Evolutionary conservation across 768 basidiomycete species (phyloP), one percentile per base, ranked within the genome.

Genomic region (Coprinopsis strossmayeri): DNA sequence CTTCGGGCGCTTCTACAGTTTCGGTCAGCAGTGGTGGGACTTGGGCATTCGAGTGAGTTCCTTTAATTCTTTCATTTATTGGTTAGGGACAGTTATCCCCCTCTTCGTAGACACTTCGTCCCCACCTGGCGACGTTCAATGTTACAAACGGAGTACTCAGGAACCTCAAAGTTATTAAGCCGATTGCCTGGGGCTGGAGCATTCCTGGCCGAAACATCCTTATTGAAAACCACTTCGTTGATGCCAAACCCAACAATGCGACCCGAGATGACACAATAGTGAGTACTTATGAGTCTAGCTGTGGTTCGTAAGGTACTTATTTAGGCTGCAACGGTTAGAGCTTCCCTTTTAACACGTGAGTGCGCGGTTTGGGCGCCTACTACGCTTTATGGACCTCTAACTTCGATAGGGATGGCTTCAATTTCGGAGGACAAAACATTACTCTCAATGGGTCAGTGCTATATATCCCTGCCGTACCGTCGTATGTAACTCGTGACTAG

Each of bases 1-100:
- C 26, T 69, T 67, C 56, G 73, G 73, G 1, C 60, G 65, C 47
- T 70, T 74, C 59, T 61, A 75, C 40, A 69, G 73, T 24, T 70
- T 69, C 49, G 73, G 75, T n/a, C 69, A 75, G 52, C 69, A 72
- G 50, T 76, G 73, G 73, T 75, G 74, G 73, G 65, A 74, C 48
- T 61, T 68, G 44, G 70, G 70, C 18, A 72, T 69, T 48, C 58
- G 63, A 30, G 72, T 73, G 45, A 46, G 68, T 56, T 11, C 12
- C n/a, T 30, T 18, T 15, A 45, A 25, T 26, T 30, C 7, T 12
- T 39, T 17, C 5, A 38, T 15, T 2, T 20, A 7, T 15, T 15
- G 30, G 7, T 7, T 15, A 7, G 30, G 15, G 30, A 7, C 30
- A 15, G 30, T 7, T 7, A 32, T 24, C 9, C 41, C 37, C 20